Evolutionary conservation across 106 monocot species (phyloP).

Genomic region (Allium sativum): DNA sequence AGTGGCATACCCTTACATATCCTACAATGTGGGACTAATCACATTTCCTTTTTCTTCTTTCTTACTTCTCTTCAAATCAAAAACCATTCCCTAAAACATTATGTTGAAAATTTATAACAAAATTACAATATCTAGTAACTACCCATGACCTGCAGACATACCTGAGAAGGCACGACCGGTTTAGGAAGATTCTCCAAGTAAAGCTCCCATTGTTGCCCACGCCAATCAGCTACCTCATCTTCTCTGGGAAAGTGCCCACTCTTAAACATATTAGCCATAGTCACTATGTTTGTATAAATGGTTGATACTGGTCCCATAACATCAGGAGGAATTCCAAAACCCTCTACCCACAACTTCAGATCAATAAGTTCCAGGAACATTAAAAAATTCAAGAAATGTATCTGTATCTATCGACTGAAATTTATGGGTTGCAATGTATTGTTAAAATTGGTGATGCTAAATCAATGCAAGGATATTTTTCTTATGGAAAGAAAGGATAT

Average conservation of each 20-base stretch:
- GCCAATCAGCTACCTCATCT: slow-evolving; percentile 78
- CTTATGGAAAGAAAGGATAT: no score
- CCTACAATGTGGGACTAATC: no score
- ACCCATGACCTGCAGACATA: no score
- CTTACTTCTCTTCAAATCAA: no score
- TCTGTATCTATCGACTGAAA: slow-evolving; percentile 93
- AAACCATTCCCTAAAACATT: no score
- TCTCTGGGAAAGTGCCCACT: slow-evolving; percentile 57
- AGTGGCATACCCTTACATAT: no score
- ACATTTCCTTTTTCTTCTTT: no score
- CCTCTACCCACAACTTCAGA: slow-evolving; percentile 65
- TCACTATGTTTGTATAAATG: slow-evolving; percentile 59
- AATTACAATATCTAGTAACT: no score
- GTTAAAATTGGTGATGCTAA: no score
- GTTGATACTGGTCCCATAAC: slow-evolving; percentile 67
- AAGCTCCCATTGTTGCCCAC: slow-evolving; percentile 93
- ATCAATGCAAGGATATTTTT: no score
- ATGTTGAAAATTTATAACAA: background rate
- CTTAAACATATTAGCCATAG: slow-evolving; percentile 51
- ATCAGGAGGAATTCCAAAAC: slow-evolving; percentile 85
- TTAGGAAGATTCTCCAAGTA: slow-evolving; percentile 89
- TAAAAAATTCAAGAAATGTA: slow-evolving; percentile 75
- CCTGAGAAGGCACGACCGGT: slow-evolving; percentile 72
- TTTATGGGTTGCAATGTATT: slow-evolving; percentile 79
- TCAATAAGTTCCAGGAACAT: slow-evolving; percentile 74